phyloP scores from a whole-genome alignment of 208 protist species.

The Novymonas esmeraldas region DNA sequence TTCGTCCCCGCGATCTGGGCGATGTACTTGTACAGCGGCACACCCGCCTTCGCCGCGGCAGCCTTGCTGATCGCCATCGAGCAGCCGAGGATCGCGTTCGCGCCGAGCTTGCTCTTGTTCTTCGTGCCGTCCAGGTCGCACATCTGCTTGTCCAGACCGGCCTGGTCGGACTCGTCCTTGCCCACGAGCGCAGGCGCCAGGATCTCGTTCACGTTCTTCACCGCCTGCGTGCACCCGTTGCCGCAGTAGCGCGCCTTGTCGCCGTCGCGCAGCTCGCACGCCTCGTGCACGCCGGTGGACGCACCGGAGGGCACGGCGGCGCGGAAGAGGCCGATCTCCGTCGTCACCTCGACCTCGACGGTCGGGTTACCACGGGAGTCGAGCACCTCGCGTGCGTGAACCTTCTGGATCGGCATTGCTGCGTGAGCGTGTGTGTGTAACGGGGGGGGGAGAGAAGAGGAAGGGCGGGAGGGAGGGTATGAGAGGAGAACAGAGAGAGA shows the following conservation, averaged over 20 bases:
- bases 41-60: slow-evolving; percentile 81
- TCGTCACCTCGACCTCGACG: slow-evolving; percentile 97
- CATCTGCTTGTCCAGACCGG: slow-evolving; percentile 95
- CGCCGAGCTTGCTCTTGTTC: slow-evolving; percentile 97
- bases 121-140: slow-evolving; percentile 96
- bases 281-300: slow-evolving; percentile 99
- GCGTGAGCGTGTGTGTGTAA: too few species aligned
- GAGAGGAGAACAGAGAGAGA: not conserved
- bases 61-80: slow-evolving; percentile 98
- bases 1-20: slow-evolving; percentile 91
- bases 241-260: slow-evolving; percentile 95
- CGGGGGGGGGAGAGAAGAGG: not conserved
- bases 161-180: slow-evolving; percentile 92
- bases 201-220: slow-evolving; percentile 97
- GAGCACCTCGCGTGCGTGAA: slow-evolving; percentile 88
- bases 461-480: not conserved
- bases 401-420: slow-evolving; percentile 84
- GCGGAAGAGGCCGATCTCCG: slow-evolving; percentile 94
- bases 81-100: slow-evolving; percentile 98
- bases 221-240: slow-evolving; percentile 96
- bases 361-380: slow-evolving; percentile 93
- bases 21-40: slow-evolving; percentile 98
- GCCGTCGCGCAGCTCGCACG: slow-evolving; percentile 97
- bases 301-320: slow-evolving; percentile 98
- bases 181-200: slow-evolving; percentile 94